These are phyloP conservation scores for Pythium biforme DNA, from an alignment of 352 stramenopile species.

Conservation along the genomic window DNA sequence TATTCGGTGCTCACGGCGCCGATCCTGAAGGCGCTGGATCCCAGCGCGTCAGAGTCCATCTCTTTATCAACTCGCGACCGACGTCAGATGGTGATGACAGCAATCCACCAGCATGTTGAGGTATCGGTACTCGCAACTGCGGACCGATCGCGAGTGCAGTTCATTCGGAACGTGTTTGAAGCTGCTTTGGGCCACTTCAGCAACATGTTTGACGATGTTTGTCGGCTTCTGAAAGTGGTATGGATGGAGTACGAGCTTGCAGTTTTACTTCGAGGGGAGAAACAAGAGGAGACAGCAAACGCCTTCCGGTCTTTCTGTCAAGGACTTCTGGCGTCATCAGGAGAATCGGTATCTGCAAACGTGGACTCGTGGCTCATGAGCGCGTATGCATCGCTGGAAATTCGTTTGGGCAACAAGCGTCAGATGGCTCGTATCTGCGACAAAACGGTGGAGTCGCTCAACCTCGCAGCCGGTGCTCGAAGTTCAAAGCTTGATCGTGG, in stretches of 20 bases:
- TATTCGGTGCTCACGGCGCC: slow-evolving; percentile 24
- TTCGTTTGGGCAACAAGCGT: slow-evolving; percentile 38
- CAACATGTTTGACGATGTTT: slow-evolving; percentile 18
- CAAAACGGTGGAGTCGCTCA: slow-evolving; percentile 37
- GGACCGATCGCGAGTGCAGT: slow-evolving; percentile 23
- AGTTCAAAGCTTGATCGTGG: slow-evolving; percentile 2
- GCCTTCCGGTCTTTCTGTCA: slow-evolving; percentile 21
- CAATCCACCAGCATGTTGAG: not conserved
- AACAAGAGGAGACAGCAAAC: not conserved
- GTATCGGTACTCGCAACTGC: not conserved
- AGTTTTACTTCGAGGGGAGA: not conserved
- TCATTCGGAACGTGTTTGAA: slow-evolving; percentile 22
- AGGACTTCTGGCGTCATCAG: slow-evolving; percentile 8
- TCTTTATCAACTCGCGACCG: slow-evolving; percentile 5
- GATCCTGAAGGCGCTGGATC: slow-evolving; percentile 47
- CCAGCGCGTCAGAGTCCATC: slow-evolving; percentile 9
- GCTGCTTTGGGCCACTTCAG: not conserved
- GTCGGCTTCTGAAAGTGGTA: slow-evolving; percentile 44
- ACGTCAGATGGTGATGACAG: slow-evolving; percentile 7
- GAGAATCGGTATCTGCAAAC: not conserved
- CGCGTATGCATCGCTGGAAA: slow-evolving; percentile 54
- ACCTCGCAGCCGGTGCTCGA: not conserved
- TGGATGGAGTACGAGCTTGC: slow-evolving; percentile 25
- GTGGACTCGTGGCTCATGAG: slow-evolving; percentile 17
- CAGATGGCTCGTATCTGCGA: slow-evolving; percentile 52